A percentile compares a stretch with the other conserved stretches of the same genome.
These are phyloP conservation scores for cucumber (Cucumis sativus) DNA, from an alignment of 306 rosid genomes.

Conservation along the genomic window Cucumber_9930_V3 NC_026660.2:5052001-5052500, in stretches of 20 bases:
- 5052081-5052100: slow-evolving; percentile 89
- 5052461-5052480: slow-evolving; percentile 42
- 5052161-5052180: slow-evolving; percentile 17
- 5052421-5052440: slow-evolving; percentile 19
- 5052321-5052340: slow-evolving; percentile 54
- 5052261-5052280: slow-evolving; percentile 75
- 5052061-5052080: slow-evolving; percentile 66
- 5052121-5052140: slow-evolving; percentile 24
- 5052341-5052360: slow-evolving; percentile 45
- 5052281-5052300: slow-evolving; percentile 48
- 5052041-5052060: slow-evolving; percentile 58
- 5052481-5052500: slow-evolving; percentile 56
- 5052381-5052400: neutral
- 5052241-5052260: slow-evolving; percentile 77
- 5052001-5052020: slow-evolving; percentile 8
- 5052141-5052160: slow-evolving; percentile 25
- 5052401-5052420: neutral
- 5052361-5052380: neutral
- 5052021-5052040: slow-evolving; percentile 6
- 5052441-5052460: slow-evolving; percentile 36
- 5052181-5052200: slow-evolving; percentile 19
- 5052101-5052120: slow-evolving; percentile 66
- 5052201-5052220: slow-evolving; percentile 25
- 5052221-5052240: slow-evolving; percentile 42
- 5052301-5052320: slow-evolving; percentile 41